phyloP scores from a whole-genome alignment of 495 filamentous ascomycete genomes.

The Cetradonia linearis region DNA sequence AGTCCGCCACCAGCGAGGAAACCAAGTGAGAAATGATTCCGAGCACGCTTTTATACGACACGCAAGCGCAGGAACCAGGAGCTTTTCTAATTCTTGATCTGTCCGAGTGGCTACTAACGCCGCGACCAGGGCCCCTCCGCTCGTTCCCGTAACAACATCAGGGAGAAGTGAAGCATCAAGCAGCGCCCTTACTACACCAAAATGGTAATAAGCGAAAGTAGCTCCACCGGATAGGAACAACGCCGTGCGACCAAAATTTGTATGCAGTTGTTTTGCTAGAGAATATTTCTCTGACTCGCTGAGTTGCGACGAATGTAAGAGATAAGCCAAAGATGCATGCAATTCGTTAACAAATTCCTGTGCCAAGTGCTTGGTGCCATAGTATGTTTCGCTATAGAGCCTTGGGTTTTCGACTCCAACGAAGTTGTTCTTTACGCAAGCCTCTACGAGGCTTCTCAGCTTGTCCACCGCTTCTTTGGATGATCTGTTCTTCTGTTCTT shows the following conservation, averaged over 20 bases:
- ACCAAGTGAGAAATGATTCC: constrained; percentile 67
- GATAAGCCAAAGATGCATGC: constrained; percentile 48
- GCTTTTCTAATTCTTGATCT: constrained; percentile 73
- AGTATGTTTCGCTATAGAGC: constrained; percentile 92
- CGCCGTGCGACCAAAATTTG: constrained; percentile 87
- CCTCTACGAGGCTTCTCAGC: constrained; percentile 65
- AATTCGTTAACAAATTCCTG: constrained; percentile 81
- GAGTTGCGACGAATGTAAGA: constrained; percentile 56
- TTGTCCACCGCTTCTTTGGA: constrained; percentile 51
- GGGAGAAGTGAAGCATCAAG: constrained; percentile 80
- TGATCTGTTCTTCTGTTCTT: constrained; percentile 32
- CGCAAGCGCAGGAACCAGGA: constrained; percentile 78
- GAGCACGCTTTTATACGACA: constrained; percentile 75
- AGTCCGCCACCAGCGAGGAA: constrained; percentile 76
- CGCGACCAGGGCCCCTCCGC: constrained; percentile 85
- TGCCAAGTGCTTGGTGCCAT: constrained; percentile 85
- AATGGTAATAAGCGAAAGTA: constrained; percentile 93
- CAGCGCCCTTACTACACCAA: constrained; percentile 83
- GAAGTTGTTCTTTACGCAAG: constrained; percentile 95
- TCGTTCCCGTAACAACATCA: constrained; percentile 91
- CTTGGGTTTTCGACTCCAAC: constrained; percentile 88
- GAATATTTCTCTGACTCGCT: constrained; percentile 62
- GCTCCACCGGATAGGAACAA: constrained; percentile 92
- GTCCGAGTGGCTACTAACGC: constrained; percentile 82
- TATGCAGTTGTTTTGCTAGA: constrained; percentile 79